Conservation (phyloP, 768 basidiomycete species). For the Cystoderma amianthinum region DNA sequence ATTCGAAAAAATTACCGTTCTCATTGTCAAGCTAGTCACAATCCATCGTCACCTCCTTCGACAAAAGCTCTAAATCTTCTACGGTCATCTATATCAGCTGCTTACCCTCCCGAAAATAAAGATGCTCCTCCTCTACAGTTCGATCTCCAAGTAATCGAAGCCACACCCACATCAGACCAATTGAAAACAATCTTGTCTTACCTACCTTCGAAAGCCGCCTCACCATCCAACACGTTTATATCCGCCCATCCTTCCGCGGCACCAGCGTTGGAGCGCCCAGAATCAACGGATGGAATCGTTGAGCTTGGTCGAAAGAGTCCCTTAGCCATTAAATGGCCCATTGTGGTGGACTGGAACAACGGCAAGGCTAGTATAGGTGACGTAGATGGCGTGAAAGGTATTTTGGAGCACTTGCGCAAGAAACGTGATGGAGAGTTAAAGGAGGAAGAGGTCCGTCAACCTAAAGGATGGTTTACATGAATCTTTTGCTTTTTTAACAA, state of each 20-base stretch:
- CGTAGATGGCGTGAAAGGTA: slow-evolving; percentile 58
- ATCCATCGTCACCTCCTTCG: slow-evolving; percentile 59
- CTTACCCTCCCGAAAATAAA: slow-evolving; percentile 51
- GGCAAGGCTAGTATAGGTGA: slow-evolving; percentile 64
- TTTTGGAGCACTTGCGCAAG: slow-evolving; percentile 60
- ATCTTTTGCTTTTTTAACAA: not conserved
- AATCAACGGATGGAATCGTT: slow-evolving; percentile 35
- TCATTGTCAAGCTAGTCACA: slow-evolving; percentile 40
- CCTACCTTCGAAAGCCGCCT: slow-evolving; percentile 31
- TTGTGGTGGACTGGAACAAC: slow-evolving; percentile 72
- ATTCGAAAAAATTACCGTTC: not conserved
- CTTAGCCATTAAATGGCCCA: slow-evolving; percentile 65
- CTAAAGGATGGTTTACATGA: slow-evolving; percentile 52
- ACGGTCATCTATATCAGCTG: slow-evolving; percentile 45
- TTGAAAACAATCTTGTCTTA: slow-evolving; percentile 61
- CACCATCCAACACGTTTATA: slow-evolving; percentile 40
- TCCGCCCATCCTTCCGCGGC: slow-evolving; percentile 55
- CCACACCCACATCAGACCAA: slow-evolving; percentile 62
- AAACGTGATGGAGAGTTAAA: slow-evolving; percentile 57
- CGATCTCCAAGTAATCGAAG: slow-evolving; percentile 67
- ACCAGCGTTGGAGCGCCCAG: slow-evolving; percentile 27
- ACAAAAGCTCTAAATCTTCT: slow-evolving; percentile 53
- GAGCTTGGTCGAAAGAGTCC: slow-evolving; percentile 50
- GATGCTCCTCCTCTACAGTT: slow-evolving; percentile 52
- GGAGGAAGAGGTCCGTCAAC: slow-evolving; percentile 35